phyloP scores from a whole-genome alignment of 23 red algal genomes.

The Gracilaria domingensis region DNA sequence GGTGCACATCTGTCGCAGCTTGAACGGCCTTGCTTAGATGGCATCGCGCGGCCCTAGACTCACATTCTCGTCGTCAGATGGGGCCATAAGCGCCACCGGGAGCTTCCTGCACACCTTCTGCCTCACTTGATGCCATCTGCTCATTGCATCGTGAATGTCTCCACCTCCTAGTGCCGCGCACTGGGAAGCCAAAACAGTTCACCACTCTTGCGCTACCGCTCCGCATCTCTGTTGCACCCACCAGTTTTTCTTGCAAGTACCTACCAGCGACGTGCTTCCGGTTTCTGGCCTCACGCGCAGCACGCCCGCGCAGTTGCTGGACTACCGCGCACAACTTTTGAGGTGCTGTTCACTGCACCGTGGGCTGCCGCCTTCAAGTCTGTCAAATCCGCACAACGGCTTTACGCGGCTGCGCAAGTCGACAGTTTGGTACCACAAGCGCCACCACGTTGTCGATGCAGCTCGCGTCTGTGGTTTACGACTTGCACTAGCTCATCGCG shows the following conservation, averaged over 20 bases:
- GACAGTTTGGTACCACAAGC: neutral
- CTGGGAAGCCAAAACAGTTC: neutral
- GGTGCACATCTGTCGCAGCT: too few relatives aligned
- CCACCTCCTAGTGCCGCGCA: neutral
- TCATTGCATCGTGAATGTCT: neutral
- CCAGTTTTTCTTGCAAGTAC: too few relatives aligned
- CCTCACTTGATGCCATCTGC: neutral
- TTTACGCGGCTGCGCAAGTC: neutral
- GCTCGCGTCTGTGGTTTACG: constrained; percentile 1
- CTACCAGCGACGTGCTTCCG: too few relatives aligned
- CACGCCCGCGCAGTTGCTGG: neutral
- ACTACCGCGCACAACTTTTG: neutral
- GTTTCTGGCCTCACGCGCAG: constrained; percentile 16
- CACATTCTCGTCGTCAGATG: neutral
- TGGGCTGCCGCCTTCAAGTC: neutral
- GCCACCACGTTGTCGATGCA: neutral
- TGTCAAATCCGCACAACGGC: neutral
- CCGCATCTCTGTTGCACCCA: neutral
- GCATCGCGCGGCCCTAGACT: neutral
- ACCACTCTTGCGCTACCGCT: neutral
- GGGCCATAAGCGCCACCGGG: neutral
- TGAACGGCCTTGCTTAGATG: neutral
- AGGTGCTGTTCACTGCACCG: neutral
- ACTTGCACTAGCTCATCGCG: neutral
- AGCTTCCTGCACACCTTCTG: neutral